phyloP scores from a whole-genome alignment of 139 green algal genomes.

The Chloropicon primus region DNA sequence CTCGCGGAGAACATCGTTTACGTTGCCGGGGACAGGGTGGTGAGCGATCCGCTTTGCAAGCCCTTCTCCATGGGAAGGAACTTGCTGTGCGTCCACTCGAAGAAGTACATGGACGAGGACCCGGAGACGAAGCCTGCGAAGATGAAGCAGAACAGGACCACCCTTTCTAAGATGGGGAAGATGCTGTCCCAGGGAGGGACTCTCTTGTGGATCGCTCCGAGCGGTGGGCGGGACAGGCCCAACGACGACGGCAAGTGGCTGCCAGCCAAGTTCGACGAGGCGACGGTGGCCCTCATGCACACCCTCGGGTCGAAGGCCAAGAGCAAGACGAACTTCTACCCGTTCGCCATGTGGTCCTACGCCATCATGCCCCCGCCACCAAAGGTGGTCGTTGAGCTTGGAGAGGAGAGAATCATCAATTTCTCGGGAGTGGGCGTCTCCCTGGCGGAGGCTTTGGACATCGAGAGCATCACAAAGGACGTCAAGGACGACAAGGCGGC shows the following conservation, averaged over 20 bases:
- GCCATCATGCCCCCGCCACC: constrained; percentile 88
- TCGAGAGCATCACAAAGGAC: constrained; percentile 19
- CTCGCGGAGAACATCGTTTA: constrained; percentile 53
- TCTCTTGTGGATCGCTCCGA: constrained; percentile 87
- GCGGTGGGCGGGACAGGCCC: constrained; percentile 71
- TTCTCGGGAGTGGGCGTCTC: constrained; percentile 60
- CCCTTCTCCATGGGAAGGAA: constrained; percentile 97
- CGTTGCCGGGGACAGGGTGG: constrained; percentile 80
- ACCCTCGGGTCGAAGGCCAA: constrained; percentile 46
- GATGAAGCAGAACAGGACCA: constrained; percentile 74
- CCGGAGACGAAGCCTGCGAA: constrained; percentile 75
- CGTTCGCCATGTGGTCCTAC: constrained; percentile 80
- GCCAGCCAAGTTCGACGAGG: constrained; percentile 67
- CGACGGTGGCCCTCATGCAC: constrained; percentile 83
- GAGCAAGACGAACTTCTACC: constrained; percentile 67
- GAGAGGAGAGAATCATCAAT: constrained; percentile 62
- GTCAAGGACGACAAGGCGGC: constrained; percentile 41
- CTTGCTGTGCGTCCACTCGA: constrained; percentile 96
- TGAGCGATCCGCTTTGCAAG: constrained; percentile 89
- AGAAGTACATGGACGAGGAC: constrained; percentile 89
- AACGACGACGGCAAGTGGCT: constrained; percentile 37
- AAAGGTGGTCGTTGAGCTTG: constrained; percentile 58
- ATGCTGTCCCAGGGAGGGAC: constrained; percentile 40
- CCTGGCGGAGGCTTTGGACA: constrained; percentile 46
- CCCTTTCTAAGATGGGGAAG: constrained; percentile 34